Percentiles rank a stretch among this genome's conserved stretches.
phyloP scores from a whole-genome alignment of 768 basidiomycete genomes.

The Crucibulum laeve region DNA sequence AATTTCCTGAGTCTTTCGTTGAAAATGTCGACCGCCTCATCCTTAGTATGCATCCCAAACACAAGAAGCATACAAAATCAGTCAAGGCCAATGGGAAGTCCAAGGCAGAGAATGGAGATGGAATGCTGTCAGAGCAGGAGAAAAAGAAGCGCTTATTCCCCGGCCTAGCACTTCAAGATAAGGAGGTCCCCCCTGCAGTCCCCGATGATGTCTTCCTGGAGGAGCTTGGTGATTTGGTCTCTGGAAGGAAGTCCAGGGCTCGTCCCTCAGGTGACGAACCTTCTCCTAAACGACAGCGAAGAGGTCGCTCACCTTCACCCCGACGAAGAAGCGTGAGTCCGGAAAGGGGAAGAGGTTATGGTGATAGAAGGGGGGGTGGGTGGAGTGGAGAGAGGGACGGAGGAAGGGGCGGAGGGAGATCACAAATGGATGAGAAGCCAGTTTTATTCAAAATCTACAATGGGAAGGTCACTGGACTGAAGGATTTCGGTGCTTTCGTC shows the following conservation, averaged over 20 bases:
- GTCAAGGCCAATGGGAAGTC: slow-evolving; percentile 30
- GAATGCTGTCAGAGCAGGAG: slow-evolving; percentile 55
- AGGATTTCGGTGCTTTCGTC: slow-evolving; percentile 97
- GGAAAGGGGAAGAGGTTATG: slow-evolving; percentile 46
- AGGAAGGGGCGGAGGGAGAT: slow-evolving; percentile 30
- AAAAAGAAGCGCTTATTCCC: slow-evolving; percentile 86
- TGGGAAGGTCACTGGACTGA: slow-evolving; percentile 79
- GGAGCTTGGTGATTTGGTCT: slow-evolving; percentile 88
- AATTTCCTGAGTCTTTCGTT: slow-evolving; percentile 86
- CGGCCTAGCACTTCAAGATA: slow-evolving; percentile 79
- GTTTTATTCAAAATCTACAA: slow-evolving; percentile 93
- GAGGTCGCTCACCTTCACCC: slow-evolving; percentile 43
- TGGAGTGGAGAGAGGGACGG: slow-evolving; percentile 27
- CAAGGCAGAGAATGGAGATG: slow-evolving; percentile 24
- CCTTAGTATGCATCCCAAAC: slow-evolving; percentile 91
- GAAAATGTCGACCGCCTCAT: slow-evolving; percentile 94
- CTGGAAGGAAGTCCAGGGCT: slow-evolving; percentile 57
- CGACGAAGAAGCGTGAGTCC: slow-evolving; percentile 57
- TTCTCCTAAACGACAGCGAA: slow-evolving; percentile 59
- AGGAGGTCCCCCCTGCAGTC: slow-evolving; percentile 55
- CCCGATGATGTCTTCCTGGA: slow-evolving; percentile 80
- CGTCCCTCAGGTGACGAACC: slow-evolving; percentile 37
- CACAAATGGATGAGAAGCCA: slow-evolving; percentile 69
- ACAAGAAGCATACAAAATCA: slow-evolving; percentile 68
- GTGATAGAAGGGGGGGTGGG: slow-evolving; percentile 34